Conservation (phyloP, 2,329 filamentous ascomycete genomes). For the Aspergillus ustus region DNA sequence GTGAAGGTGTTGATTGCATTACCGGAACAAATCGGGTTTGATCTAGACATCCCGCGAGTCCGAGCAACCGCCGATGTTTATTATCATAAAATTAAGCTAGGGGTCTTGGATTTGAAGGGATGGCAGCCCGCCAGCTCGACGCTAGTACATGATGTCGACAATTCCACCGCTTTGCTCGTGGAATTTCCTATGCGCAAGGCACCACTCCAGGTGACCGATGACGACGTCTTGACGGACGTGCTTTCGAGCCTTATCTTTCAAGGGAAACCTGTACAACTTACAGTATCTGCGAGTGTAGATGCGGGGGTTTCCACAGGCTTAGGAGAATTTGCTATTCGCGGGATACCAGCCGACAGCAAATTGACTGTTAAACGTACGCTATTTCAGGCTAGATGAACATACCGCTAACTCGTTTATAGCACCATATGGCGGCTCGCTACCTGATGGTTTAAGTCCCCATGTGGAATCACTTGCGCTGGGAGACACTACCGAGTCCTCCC, state of each 20-base stretch:
- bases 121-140: constrained; percentile 88
- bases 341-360: constrained; percentile 80
- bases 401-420: constrained; percentile 52
- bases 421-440: constrained; percentile 56
- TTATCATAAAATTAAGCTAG: constrained; percentile 78
- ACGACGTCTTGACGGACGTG: constrained; percentile 77
- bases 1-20: constrained; percentile 78
- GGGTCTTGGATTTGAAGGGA: constrained; percentile 74
- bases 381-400: constrained; percentile 29
- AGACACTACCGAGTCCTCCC: constrained; percentile 71
- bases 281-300: constrained; percentile 79
- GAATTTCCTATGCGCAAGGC: constrained; percentile 76
- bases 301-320: constrained; percentile 81
- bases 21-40: constrained; percentile 85
- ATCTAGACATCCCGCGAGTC: constrained; percentile 76
- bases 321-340: constrained; percentile 78
- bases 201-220: constrained; percentile 80
- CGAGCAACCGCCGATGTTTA: constrained; percentile 79
- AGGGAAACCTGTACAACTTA: constrained; percentile 68
- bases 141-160: constrained; percentile 63
- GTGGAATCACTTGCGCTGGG: constrained; percentile 73
- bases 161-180: constrained; percentile 70
- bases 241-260: constrained; percentile 82
- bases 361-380: constrained; percentile 93
- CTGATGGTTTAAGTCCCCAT: constrained; percentile 62